Base-by-base conservation (phyloP, 495 filamentous ascomycete species). In the Viridothelium virens region DNA sequence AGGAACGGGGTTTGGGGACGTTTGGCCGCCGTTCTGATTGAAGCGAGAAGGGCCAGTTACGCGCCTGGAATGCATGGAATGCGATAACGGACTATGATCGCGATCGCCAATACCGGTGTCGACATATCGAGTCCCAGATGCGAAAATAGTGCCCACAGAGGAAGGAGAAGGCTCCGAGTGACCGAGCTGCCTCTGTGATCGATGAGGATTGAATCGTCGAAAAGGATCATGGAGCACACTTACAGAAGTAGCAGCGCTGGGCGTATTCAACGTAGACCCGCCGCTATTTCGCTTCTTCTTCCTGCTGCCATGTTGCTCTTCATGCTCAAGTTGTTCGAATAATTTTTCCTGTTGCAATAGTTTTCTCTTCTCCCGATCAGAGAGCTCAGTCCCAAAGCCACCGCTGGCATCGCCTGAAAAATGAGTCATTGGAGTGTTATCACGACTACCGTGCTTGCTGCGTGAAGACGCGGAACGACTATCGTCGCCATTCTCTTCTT, bases 301-400 rank as follows among this genome's bases (percentile, higher is more conserved):
- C 10, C 75, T 72, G 38, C 18, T 66, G 9, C 80, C 83, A 50
- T 73, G 76, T 66, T 78, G 76, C 68, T 82, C 79, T 53, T 87
- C 81, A 68, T 86, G 82, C 63, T 89, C 86, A 76, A 88, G 81
- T 64, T 85, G 81, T 65, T 84, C 79, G 67, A 90, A 89, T 0
- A 84, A 84, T 72, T 90, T 89, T 73, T 97, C 91, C 16, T 91
- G 82, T 74, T 89, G 88, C 25, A 89, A 87, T 36, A 96, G 85
- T 73, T 97, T 97, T 48, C 90, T 85, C 75, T 90, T 90, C 70
- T 97, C 92, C 16, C 92, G 85, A 66, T 89, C 91, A 4, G 92
- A 94, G 4, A 91, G 81, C 72, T 90, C 91, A 2, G 78, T 78
- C 70, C 77, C 86, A 61, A 77, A 81, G 77, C 71, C 83, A 70